Evolutionary conservation across 1,284 basidiomycete species (phyloP), one percentile per base, ranked within the genome.

Genomic region (Tilletia walkeri): DNA sequence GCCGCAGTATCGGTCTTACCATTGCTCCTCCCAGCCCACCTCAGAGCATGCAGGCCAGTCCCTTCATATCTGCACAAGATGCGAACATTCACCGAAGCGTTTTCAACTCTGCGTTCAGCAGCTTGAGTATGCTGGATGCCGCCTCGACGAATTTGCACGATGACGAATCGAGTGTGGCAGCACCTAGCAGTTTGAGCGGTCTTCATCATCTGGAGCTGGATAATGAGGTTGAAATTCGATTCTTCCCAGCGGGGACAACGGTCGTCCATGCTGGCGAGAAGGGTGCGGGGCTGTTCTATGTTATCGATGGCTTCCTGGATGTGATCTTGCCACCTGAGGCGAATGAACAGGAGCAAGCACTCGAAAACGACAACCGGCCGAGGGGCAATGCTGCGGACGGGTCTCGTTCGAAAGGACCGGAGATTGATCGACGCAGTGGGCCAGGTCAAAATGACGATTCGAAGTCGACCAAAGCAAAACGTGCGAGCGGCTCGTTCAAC

Each of bases 301-400:
- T 99, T 56, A 96, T 99, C 65, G 96, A 99, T 76, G 95, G 95
- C 0, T 94, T 97, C 84, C 86, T 99, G 50, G 95, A 99, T 79
- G 94, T 98, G 56, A 86, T 92, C 41, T 86, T 95, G 56, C 92
- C 92, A 1, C 85, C 86, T 36, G 70, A 69, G 59, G 67, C 39
- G 14, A 45, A 66, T 67, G 53, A 73, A 18, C 71, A 75, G 5
- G 74, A 73, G 30, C 70, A 59, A 30, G 39, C 66, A 24, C 14
- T 34, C 65, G 69, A 3, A 68, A 54, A 24, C 67, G 50, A 34
- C 48, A 16, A 6, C 14, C 59, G 59, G 39, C 41, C 6, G 14
- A 7, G 14, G 41, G 41, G 41, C 6, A 45, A 45, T 9, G 1
- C 41, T 14, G 41, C 41, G 9, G 41, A 45, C 14, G 41, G 41